Percentiles rank a stretch among this genome's conserved stretches.
These are phyloP conservation scores for Durusdinium trenchii DNA, from an alignment of 73 alveolate genomes.

Conservation along the genomic window DNA sequence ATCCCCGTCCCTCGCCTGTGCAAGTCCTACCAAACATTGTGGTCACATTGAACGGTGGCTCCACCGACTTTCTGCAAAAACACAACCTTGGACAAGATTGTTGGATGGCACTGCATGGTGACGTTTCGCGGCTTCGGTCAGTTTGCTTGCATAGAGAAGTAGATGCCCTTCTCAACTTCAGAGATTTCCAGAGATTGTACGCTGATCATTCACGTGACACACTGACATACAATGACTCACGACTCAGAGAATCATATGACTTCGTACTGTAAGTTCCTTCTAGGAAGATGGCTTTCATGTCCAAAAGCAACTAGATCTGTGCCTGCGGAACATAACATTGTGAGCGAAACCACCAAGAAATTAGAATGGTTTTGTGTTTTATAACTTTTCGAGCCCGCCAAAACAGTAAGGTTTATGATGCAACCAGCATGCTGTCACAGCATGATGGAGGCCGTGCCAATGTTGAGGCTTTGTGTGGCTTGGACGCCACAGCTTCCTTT, in stretches of 20 bases:
- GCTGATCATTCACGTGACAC: too few relatives aligned
- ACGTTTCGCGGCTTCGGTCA: not conserved
- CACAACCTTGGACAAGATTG: slow-evolving; percentile 38
- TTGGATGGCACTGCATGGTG: slow-evolving; percentile 68
- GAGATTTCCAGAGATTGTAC: too few relatives aligned
- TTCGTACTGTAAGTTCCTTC: too few relatives aligned
- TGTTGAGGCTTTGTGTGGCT: slow-evolving; percentile 68
- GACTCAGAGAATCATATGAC: too few relatives aligned
- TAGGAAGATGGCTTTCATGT: too few relatives aligned
- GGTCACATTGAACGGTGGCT: slow-evolving; percentile 27
- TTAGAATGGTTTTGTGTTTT: too few relatives aligned
- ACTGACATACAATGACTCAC: too few relatives aligned
- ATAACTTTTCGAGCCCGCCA: not conserved
- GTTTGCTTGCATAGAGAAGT: not conserved
- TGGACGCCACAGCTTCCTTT: slow-evolving; percentile 79
- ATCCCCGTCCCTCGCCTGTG: slow-evolving; percentile 54
- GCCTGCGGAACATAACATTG: too few relatives aligned
- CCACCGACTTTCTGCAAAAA: slow-evolving; percentile 31
- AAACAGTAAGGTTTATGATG: not conserved
- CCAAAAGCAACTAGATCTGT: too few relatives aligned
- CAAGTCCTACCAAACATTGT: slow-evolving; percentile 37
- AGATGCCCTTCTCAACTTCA: too few relatives aligned
- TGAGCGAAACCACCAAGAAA: too few relatives aligned
- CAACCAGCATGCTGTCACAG: not conserved
- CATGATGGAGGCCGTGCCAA: slow-evolving; percentile 82